Evolutionary conservation across 441 rosid genomes (phyloP).

Genomic region (Pelargonium australe): DNA sequence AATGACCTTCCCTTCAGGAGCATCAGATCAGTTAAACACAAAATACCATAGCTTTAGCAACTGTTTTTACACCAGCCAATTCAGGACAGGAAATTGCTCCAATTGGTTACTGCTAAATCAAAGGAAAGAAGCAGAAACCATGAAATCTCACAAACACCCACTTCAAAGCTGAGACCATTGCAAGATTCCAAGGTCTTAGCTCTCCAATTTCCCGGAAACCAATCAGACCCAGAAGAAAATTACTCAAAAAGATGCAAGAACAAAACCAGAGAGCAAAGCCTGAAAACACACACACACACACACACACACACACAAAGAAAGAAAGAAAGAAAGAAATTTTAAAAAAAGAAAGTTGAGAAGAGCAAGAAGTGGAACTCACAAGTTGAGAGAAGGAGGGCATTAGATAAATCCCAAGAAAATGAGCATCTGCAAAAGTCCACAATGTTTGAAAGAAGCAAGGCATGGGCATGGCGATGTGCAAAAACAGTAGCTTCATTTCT

Average conservation of each 20-base stretch:
- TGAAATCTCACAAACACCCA: background rate
- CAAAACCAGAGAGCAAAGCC: background rate
- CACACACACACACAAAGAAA: background rate
- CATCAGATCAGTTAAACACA: background rate
- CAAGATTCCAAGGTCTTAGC: slow-evolving; percentile 11
- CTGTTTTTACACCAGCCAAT: background rate
- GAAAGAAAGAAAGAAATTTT: background rate
- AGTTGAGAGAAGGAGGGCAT: slow-evolving; percentile 22
- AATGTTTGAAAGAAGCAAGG: too few relatives aligned
- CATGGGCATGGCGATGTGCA: too few relatives aligned
- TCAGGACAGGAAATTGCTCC: background rate
- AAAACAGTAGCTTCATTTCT: too few relatives aligned
- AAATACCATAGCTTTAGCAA: background rate
- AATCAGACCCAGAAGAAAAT: slow-evolving; percentile 6
- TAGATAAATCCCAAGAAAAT: background rate
- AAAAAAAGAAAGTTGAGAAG: too few relatives aligned
- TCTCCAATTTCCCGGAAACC: slow-evolving; percentile 13
- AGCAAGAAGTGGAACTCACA: slow-evolving; percentile 25
- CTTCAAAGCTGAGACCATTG: background rate
- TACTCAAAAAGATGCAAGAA: background rate
- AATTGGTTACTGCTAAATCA: background rate
- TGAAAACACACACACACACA: slow-evolving; percentile 1
- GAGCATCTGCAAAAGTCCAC: too few relatives aligned
- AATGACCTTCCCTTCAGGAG: background rate
- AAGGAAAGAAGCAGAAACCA: background rate